A percentile compares a stretch with the other conserved stretches of the same genome.
Conservation (phyloP, 305 asterid species). For the Fraxinus albicans region DNA sequence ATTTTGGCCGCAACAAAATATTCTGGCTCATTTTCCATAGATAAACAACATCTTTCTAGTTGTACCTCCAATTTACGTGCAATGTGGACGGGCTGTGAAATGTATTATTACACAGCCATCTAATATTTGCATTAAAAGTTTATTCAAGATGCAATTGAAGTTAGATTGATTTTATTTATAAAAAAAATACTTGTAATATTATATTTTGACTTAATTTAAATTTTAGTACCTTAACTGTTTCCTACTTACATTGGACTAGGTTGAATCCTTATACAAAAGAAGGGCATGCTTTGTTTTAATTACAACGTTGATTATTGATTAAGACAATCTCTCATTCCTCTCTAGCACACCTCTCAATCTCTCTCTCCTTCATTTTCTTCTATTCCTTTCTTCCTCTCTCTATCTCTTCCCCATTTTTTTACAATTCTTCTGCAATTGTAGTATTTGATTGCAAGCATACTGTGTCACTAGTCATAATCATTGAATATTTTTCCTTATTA, state of each 20-base stretch:
- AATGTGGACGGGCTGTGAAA: background rate
- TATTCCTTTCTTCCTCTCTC: background rate
- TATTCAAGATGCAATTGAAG: background rate
- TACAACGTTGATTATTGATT: background rate
- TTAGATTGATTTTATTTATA: background rate
- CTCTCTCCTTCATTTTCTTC: background rate
- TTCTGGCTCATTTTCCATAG: background rate
- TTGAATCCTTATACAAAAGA: background rate
- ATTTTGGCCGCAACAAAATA: background rate
- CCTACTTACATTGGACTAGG: background rate
- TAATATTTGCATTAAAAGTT: background rate
- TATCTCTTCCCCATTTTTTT: background rate
- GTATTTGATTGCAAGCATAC: background rate
- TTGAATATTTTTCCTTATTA: background rate
- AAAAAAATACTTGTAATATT: background rate
- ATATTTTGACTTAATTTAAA: background rate
- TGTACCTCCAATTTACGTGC: background rate
- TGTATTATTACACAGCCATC: background rate
- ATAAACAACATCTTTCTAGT: background rate
- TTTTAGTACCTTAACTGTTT: background rate
- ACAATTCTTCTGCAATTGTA: background rate
- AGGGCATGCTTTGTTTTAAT: background rate
- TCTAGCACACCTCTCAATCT: background rate
- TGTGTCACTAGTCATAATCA: background rate
- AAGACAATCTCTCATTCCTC: background rate